These are phyloP conservation scores for Peziza echinospora DNA, from an alignment of 495 filamentous ascomycete species.

Conservation along the genomic window DNA sequence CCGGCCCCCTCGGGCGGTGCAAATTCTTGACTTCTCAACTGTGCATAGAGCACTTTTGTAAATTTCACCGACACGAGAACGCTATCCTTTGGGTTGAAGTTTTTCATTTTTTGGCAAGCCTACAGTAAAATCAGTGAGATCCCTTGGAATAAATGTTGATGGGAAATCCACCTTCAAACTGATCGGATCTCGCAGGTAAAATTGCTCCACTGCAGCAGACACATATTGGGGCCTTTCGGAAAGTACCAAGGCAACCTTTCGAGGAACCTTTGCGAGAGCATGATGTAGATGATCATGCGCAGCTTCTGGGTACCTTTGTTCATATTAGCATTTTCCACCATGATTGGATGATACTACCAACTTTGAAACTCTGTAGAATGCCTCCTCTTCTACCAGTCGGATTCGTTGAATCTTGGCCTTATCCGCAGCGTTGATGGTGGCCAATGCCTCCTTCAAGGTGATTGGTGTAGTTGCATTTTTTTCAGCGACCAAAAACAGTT, in stretches of 20 bases:
- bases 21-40: slow-evolving; percentile 80
- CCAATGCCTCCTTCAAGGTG: slow-evolving; percentile 9
- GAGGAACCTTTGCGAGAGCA: slow-evolving; percentile 47
- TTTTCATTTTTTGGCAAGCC: neutral
- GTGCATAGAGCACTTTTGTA: slow-evolving; percentile 75
- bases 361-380: slow-evolving; percentile 63
- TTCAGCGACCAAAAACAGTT: slow-evolving; percentile 31
- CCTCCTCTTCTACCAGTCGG: slow-evolving; percentile 53
- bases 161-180: slow-evolving; percentile 38
- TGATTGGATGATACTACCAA: too few species aligned
- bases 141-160: slow-evolving; percentile 14
- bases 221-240: slow-evolving; percentile 50
- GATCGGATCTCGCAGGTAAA: slow-evolving; percentile 78
- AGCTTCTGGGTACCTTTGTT: slow-evolving; percentile 51
- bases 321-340: too few species aligned
- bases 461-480: neutral
- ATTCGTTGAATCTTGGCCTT: slow-evolving; percentile 4
- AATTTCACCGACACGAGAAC: slow-evolving; percentile 60
- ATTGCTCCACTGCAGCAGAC: slow-evolving; percentile 67
- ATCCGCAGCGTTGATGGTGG: slow-evolving; percentile 5
- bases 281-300: slow-evolving; percentile 48
- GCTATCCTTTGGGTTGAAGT: slow-evolving; percentile 54
- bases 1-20: slow-evolving; percentile 29
- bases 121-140: slow-evolving; percentile 13
- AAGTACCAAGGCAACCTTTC: slow-evolving; percentile 62